Percentiles rank a stretch among this genome's conserved stretches.
phyloP scores from a whole-genome alignment of 345 rosid genomes.

The Bretschneidera sinensis region DNA sequence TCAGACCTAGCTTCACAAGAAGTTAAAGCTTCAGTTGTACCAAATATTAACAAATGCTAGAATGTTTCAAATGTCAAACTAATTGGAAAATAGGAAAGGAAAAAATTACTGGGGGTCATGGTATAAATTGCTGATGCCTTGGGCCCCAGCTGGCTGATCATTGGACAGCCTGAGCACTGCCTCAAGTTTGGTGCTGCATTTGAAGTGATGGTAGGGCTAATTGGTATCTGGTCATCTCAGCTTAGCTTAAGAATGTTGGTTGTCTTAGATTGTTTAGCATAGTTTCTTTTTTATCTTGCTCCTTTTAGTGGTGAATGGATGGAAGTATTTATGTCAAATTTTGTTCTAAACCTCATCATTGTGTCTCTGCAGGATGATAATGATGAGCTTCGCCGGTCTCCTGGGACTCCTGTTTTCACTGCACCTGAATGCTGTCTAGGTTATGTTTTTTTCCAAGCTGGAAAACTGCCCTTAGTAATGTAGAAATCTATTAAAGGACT shows the following conservation, averaged over 20 bases:
- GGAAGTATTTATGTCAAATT: not conserved
- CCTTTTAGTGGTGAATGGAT: not conserved
- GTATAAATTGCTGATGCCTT: not conserved
- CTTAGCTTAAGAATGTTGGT: not conserved
- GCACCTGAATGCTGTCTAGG: slow-evolving; percentile 99
- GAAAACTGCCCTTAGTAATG: not conserved
- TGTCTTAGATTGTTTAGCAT: not conserved
- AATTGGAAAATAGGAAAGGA: no score
- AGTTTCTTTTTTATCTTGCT: not conserved
- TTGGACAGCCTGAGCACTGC: not conserved
- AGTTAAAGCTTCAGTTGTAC: no score
- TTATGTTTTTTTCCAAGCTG: slow-evolving; percentile 23
- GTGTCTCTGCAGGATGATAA: slow-evolving; percentile 64
- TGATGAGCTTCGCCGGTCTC: slow-evolving; percentile 96
- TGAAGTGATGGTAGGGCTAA: not conserved
- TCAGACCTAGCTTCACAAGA: no score
- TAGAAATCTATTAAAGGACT: not conserved
- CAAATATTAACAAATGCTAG: no score
- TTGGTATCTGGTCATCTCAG: not conserved
- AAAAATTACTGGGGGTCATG: no score
- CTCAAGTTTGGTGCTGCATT: not conserved
- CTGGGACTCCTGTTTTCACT: slow-evolving; percentile 99
- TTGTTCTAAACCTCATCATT: not conserved
- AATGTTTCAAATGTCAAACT: no score
- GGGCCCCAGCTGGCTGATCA: not conserved